Conservation (phyloP, 306 rosid species). For the Prosopis cineraria region DNA sequence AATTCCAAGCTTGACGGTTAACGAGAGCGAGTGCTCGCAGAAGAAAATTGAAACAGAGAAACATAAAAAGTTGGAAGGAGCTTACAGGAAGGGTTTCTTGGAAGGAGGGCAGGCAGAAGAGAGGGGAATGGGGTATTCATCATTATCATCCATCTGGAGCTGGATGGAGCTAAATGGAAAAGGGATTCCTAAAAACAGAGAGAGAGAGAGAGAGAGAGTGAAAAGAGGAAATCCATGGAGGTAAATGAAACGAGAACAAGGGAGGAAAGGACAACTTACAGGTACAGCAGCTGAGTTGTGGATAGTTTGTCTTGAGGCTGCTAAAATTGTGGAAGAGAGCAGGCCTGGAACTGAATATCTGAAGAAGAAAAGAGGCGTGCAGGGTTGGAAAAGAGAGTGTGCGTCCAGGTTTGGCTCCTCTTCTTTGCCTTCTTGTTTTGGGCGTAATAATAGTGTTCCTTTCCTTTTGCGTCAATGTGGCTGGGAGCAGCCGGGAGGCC, state of each 20-base stretch:
- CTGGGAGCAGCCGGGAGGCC: background rate
- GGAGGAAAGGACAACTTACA: slow-evolving; percentile 6
- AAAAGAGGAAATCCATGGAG: no score
- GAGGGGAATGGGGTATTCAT: slow-evolving; percentile 42
- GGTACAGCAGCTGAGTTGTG: background rate
- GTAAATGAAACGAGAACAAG: no score
- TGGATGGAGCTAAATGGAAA: slow-evolving; percentile 34
- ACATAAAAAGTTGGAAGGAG: background rate
- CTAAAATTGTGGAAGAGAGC: background rate
- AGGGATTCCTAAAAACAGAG: background rate
- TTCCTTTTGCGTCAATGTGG: slow-evolving; percentile 18
- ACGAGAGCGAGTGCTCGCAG: no score
- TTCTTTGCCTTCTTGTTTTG: no score
- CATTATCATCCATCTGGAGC: slow-evolving; percentile 39
- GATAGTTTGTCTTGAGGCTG: background rate
- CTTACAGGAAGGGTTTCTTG: slow-evolving; percentile 54
- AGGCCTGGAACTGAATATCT: no score
- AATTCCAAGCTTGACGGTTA: no score
- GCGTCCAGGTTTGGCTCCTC: no score
- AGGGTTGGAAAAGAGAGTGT: no score
- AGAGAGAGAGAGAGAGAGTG: no score
- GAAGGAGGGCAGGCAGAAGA: slow-evolving; percentile 36
- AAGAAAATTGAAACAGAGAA: background rate
- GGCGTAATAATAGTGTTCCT: background rate
- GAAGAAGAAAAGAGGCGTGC: no score